phyloP scores from a whole-genome alignment of 1,139 yeast genomes.

The Torulaspora globosa region DNA sequence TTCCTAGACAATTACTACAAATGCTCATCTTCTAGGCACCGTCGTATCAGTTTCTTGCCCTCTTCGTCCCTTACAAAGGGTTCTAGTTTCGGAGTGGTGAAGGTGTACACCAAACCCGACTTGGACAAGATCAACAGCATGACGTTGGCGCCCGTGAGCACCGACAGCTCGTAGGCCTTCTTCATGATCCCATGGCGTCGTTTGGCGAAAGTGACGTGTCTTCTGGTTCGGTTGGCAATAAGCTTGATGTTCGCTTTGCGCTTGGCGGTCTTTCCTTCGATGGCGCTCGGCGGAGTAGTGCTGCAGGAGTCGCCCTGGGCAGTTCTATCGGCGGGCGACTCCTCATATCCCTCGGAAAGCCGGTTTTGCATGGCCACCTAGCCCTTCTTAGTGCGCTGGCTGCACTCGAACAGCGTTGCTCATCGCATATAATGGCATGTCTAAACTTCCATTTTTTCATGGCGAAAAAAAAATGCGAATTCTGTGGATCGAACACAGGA shows the following conservation, averaged over 20 bases:
- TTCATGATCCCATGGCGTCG: conserved; percentile 98
- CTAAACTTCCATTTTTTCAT: neutral
- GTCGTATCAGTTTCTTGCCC: conserved; percentile 92
- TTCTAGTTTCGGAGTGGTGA: conserved; percentile 94
- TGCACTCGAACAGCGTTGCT: neutral
- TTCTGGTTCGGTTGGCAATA: conserved; percentile 92
- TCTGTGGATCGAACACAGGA: conserved; percentile 91
- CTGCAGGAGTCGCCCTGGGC: conserved; percentile 7
- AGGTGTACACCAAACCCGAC: conserved; percentile 93
- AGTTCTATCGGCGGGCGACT: conserved; percentile 11
- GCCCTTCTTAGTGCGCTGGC: neutral
- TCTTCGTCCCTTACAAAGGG: conserved; percentile 92
- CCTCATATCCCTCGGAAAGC: conserved; percentile 10
- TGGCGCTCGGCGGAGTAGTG: conserved; percentile 6
- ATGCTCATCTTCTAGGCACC: conserved; percentile 57
- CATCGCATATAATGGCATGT: neutral
- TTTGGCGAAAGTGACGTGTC: conserved; percentile 94
- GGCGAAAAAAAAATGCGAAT: conserved; percentile 48
- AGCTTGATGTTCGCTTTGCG: conserved; percentile 73
- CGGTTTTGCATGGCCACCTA: neutral
- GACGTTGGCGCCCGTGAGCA: conserved; percentile 93
- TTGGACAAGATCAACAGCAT: conserved; percentile 86
- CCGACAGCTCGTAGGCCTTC: conserved; percentile 91
- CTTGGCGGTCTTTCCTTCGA: conserved; percentile 4
- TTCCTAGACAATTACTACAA: neutral